These are phyloP conservation scores for Berberis vulgaris DNA, from an alignment of 164 flowering plant species.

Conservation along the genomic window DNA sequence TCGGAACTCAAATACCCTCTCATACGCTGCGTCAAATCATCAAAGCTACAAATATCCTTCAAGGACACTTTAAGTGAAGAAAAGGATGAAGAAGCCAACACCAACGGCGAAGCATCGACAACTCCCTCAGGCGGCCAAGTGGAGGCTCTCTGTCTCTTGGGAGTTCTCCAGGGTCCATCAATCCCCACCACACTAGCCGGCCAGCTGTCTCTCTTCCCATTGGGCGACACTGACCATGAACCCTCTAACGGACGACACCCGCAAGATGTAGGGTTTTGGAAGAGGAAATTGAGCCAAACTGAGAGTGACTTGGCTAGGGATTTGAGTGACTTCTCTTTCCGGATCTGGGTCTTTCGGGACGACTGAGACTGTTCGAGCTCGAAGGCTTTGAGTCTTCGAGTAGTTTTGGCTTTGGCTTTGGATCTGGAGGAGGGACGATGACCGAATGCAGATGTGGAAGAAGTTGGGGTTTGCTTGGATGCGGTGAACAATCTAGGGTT, in stretches of 20 bases:
- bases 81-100: constrained; percentile 21
- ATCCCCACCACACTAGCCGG: constrained; percentile 28
- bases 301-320: constrained; percentile 59
- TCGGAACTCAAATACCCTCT: constrained; percentile 48
- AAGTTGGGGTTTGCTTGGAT: constrained; percentile 51
- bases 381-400: constrained; percentile 52
- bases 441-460: constrained; percentile 18
- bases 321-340: constrained; percentile 50
- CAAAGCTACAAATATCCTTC: constrained; percentile 76
- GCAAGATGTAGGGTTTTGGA: constrained; percentile 62
- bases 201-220: constrained; percentile 53
- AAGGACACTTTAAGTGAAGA: constrained; percentile 38
- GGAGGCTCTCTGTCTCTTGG: constrained; percentile 56
- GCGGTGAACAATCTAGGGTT: constrained; percentile 60
- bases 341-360: constrained; percentile 46
- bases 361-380: constrained; percentile 79
- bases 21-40: constrained; percentile 82
- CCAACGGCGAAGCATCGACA: constrained; percentile 12
- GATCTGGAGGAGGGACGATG: constrained; percentile 27
- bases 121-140: constrained; percentile 18
- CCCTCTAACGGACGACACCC: constrained; percentile 33
- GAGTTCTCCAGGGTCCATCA: constrained; percentile 50
- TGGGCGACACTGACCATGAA: constrained; percentile 8
- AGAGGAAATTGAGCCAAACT: constrained; percentile 81
- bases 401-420: constrained; percentile 30